Percentiles rank a stretch among this genome's conserved stretches.
phyloP scores from a whole-genome alignment of 78 protist genomes.

The Dictyostelium brefeldianum region DNA sequence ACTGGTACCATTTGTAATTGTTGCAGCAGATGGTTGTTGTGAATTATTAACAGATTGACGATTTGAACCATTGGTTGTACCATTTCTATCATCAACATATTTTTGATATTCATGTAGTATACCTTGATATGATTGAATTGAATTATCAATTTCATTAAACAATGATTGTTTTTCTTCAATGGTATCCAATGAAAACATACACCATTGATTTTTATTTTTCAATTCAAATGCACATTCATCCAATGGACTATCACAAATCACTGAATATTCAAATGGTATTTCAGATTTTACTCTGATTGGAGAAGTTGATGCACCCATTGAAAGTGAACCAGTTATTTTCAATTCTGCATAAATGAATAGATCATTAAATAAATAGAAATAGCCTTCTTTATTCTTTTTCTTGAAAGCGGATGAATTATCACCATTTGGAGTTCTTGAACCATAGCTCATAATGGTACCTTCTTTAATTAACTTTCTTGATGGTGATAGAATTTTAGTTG shows the following conservation, averaged over 20 bases:
- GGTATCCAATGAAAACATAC: conserved; percentile 23
- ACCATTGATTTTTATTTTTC: not conserved
- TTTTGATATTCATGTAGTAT: conserved; percentile 45
- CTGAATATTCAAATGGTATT: conserved; percentile 26
- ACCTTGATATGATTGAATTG: conserved; percentile 15
- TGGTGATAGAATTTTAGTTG: conserved; percentile 47
- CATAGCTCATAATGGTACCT: conserved; percentile 26
- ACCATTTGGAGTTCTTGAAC: conserved; percentile 29
- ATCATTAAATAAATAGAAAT: conserved; percentile 64
- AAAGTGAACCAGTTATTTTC: not conserved
- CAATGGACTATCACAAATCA: not conserved
- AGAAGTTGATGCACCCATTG: not conserved
- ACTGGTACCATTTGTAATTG: not conserved
- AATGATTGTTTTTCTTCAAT: not conserved
- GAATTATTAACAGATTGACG: not conserved
- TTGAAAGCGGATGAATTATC: not conserved
- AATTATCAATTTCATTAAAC: conserved; percentile 7
- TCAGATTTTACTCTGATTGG: conserved; percentile 48
- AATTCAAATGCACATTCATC: conserved; percentile 18
- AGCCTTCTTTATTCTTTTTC: conserved; percentile 65
- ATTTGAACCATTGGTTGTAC: not conserved
- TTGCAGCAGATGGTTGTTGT: not conserved
- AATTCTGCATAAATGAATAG: conserved; percentile 35
- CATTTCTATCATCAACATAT: conserved; percentile 40
- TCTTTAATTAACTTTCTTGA: conserved; percentile 59